Base-by-base conservation (phyloP, 1,284 basidiomycete genomes). In the Porogramme epimiltina region DNA sequence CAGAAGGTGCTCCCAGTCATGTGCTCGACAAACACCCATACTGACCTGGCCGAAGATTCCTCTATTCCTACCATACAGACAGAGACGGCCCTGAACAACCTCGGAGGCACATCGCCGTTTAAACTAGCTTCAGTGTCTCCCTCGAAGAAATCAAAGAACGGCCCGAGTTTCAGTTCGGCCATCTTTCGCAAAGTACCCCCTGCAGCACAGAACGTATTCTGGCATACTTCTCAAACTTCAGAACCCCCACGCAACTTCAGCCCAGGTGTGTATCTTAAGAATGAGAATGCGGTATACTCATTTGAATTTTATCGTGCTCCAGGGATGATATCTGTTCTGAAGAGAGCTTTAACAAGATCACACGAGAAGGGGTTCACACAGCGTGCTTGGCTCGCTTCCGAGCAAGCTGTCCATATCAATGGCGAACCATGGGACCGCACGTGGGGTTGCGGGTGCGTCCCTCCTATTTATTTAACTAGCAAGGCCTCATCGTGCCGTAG, bases 381-480 rank as follows among this genome's bases (percentile, higher is more conserved):
- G 11, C 74, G 79, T 34, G 91, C 89, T 0, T 82, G 82, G 15
- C 71, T 95, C 33, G 90, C 89, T 59, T 75, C 80, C 48, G 79
- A 82, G 24, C 67, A 72, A 42, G 77, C 80, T 1, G 82, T 87
- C 2, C 84, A 91, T 64, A 77, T 93, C 47, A 58, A 62, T 41
- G 74, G 69, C 53, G 84, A 83, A 66, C 31, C 43, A 18, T 89
- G 83, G 78, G 87, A 84, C 70, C 60, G 64, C n/a, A 63, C 55
- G 19, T 91, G 83, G 90, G 89, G 88, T 24, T 91, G 91, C 69
- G 85, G 84, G 90, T 84, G 66, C 48, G 77, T 68, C 5, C 26
- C 4, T 18, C 19, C 5, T 37, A 6, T 10, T 4, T 5, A 16
- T 37, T n/a, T 37, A 9, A 9, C 9, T n/a, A n/a, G 9, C n/a